A percentile compares a stretch with the other conserved stretches of the same genome.
These are phyloP conservation scores for Sporisorium graminicola DNA, from an alignment of 1,284 basidiomycete species.

Conservation along the genomic window DNA sequence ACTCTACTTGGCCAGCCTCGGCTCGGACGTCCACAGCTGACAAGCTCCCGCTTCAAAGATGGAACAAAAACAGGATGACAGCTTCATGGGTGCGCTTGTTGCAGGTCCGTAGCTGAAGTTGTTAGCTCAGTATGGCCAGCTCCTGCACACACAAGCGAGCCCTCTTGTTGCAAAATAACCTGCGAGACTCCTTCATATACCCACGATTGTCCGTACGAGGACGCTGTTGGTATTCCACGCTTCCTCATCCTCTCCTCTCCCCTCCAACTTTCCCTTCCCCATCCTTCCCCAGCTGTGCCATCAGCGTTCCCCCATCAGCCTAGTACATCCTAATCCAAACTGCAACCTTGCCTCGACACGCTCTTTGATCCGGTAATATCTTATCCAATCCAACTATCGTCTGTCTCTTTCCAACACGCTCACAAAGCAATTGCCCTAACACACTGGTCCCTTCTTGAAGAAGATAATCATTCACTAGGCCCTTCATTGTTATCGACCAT, in stretches of 20 bases:
- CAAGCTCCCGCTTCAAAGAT: neutral
- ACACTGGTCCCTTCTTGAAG: neutral
- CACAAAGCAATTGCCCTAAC: neutral
- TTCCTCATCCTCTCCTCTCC: constrained; percentile 1
- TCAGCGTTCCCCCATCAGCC: neutral
- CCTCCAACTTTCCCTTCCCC: neutral
- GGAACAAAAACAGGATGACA: constrained; percentile 14
- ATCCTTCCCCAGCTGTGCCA: neutral
- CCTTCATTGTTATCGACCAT: no score
- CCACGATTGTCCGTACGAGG: neutral
- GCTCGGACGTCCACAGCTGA: constrained; percentile 5
- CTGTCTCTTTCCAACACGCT: constrained; percentile 9
- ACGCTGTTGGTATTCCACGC: neutral
- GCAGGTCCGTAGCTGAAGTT: neutral
- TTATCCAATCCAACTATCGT: constrained; percentile 4
- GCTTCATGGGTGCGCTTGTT: neutral
- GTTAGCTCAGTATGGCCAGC: neutral
- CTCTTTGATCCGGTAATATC: constrained; percentile 2
- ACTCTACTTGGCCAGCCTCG: neutral
- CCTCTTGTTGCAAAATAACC: neutral
- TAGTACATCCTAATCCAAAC: neutral
- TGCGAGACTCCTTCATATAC: constrained; percentile 6
- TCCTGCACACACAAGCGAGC: neutral
- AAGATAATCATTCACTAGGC: no score
- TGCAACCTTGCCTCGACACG: neutral